Conservation (phyloP, 129 eudicot genomes). For the Tagetes patula region DNA sequence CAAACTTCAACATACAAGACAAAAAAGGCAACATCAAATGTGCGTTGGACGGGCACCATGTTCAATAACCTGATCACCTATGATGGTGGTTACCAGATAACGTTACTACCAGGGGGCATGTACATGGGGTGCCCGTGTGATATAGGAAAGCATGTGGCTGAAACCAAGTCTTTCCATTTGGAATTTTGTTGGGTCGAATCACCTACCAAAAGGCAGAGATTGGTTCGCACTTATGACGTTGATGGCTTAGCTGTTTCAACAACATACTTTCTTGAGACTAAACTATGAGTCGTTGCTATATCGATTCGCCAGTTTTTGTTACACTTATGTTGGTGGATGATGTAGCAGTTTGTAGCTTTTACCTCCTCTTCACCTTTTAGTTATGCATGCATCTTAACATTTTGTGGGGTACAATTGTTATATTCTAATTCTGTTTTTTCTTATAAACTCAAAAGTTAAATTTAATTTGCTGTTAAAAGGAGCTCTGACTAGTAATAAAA, state of each 20-base stretch:
- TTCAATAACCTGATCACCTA: constrained; percentile 60
- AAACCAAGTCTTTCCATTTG: constrained; percentile 69
- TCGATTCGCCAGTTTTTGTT: neutral
- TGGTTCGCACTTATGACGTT: constrained; percentile 80
- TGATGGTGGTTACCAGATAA: constrained; percentile 73
- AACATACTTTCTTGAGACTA: constrained; percentile 74
- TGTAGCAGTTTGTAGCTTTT: neutral
- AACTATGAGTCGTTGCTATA: constrained; percentile 34
- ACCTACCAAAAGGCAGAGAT: constrained; percentile 75
- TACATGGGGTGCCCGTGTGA: constrained; percentile 94
- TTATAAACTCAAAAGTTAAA: too few relatives aligned
- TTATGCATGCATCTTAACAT: neutral
- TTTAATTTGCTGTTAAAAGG: too few relatives aligned
- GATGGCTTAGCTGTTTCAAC: constrained; percentile 91
- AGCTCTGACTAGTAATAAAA: too few relatives aligned
- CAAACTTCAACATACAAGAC: constrained; percentile 50
- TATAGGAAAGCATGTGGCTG: constrained; percentile 62
- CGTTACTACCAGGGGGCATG: constrained; percentile 88
- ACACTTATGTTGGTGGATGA: neutral
- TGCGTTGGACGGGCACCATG: constrained; percentile 66
- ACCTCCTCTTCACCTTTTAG: neutral
- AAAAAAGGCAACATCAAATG: constrained; percentile 54
- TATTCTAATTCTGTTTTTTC: neutral
- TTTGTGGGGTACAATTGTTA: neutral
- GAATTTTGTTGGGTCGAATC: constrained; percentile 96